A percentile compares a stretch with the other conserved stretches of the same genome.
These are phyloP conservation scores for Trypanosoma boissoni DNA, from an alignment of 208 protist genomes.

Conservation along the genomic window DNA sequence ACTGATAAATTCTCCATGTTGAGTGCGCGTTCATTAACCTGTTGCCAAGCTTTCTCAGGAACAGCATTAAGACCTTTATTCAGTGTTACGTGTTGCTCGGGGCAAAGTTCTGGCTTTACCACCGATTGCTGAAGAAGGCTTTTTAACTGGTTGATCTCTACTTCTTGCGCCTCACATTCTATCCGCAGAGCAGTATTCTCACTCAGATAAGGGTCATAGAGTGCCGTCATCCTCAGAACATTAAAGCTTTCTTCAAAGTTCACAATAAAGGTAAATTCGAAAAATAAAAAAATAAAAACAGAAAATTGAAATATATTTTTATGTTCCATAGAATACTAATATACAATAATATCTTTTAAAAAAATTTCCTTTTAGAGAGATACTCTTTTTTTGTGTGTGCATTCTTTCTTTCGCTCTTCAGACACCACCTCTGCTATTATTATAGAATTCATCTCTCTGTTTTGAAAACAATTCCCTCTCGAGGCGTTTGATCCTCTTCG, in stretches of 20 bases:
- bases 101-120: constrained; percentile 24
- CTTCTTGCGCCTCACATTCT: constrained; percentile 31
- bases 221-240: constrained; percentile 6
- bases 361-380: not conserved
- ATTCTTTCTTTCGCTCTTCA: not conserved
- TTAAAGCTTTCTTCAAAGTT: not conserved
- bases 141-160: constrained; percentile 26
- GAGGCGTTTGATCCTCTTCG: constrained; percentile 63
- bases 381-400: not conserved
- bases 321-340: constrained; percentile 14
- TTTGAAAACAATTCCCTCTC: constrained; percentile 76
- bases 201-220: constrained; percentile 11
- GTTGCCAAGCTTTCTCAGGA: constrained; percentile 32
- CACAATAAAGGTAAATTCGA: not conserved
- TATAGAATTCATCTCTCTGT: constrained; percentile 68
- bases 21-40: constrained; percentile 11
- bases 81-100: constrained; percentile 24
- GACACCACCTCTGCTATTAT: constrained; percentile 24
- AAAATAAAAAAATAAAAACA: constrained; percentile 16
- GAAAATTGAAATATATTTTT: constrained; percentile 5
- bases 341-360: not conserved
- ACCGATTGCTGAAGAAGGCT: constrained; percentile 23
- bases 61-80: constrained; percentile 26
- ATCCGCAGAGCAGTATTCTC: constrained; percentile 28
- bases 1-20: constrained; percentile 19